Base-by-base conservation (phyloP, 2,329 filamentous ascomycete genomes). In the Sporothrix globosa region DNA sequence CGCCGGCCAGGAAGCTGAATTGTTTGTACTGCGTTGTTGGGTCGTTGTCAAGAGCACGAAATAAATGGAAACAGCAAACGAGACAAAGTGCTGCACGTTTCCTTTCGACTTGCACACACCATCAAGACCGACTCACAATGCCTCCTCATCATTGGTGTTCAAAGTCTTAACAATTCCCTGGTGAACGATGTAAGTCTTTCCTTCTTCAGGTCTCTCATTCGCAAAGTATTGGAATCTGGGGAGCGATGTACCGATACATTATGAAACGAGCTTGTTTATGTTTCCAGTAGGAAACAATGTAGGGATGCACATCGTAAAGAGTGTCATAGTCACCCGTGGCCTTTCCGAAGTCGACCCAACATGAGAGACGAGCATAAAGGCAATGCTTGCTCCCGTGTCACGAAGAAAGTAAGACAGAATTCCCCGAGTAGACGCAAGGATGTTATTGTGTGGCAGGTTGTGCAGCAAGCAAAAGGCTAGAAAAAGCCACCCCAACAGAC, bases 331-430 rank as follows among this genome's bases (percentile, higher is more conserved):
- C 3, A n/a, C 9, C 17, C n/a, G 48, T 10, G 48, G 10, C 48
- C 48, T n/a, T n/a, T n/a, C 34, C 5, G 52, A 44, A 44, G 52
- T 27, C 21, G n/a, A 6, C n/a, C 21, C 24, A 66, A 30, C 9
- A n/a, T 4, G 24, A 34, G 5, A 3, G 4, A n/a, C 21, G 19
- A n/a, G 13, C 6, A 46, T n/a, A 9, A 56, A 27, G 21, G 21
- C 30, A 34, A 53, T 30, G 21, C 50, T 41, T 67, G 48, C 30
- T 53, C 19, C 41, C 10, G 52, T 58, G 66, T 30, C 21, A 68
- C 53, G 41, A 39, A 67, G 10, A 50, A 48, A 48, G 24, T 58
- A 60, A 68, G 53, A 68, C 67, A 68, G 24, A 21, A 56, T 58
- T 50, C 52, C 58, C 67, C 53, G 53, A 68, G 39, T 27, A 19